Evolutionary conservation across 352 stramenopile species (phyloP).

Genomic region (Globisporangium cystogenes): DNA sequence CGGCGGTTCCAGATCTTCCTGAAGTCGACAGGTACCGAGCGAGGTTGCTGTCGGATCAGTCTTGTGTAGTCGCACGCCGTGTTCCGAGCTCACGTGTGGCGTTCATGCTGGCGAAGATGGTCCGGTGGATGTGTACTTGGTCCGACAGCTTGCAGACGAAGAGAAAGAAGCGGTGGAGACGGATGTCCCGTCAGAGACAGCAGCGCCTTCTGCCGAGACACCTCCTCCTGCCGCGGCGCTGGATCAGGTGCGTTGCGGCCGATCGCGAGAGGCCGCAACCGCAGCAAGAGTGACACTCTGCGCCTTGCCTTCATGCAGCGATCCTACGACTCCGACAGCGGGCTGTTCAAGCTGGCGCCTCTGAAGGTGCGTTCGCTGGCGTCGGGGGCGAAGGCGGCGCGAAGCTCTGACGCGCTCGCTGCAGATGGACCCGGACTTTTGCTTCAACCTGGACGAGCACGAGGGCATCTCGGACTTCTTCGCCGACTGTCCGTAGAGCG

Average conservation of each 20-base stretch:
- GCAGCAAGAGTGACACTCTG: neutral
- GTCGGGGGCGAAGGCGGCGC: too few relatives aligned
- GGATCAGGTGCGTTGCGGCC: conserved; percentile 39
- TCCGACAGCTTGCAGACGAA: conserved; percentile 51
- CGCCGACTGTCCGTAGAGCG: conserved; percentile 54
- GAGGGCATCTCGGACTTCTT: conserved; percentile 89
- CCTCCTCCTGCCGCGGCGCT: conserved; percentile 30
- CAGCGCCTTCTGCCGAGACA: conserved; percentile 14
- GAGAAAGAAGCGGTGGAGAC: conserved; percentile 18
- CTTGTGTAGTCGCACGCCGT: neutral
- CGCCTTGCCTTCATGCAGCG: conserved; percentile 21
- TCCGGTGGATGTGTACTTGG: conserved; percentile 89
- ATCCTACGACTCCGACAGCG: conserved; percentile 79
- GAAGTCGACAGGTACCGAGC: conserved; percentile 66
- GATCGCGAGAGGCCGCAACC: too few relatives aligned
- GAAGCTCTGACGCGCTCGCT: neutral
- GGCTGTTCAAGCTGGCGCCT: conserved; percentile 80
- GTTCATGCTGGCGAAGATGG: conserved; percentile 35
- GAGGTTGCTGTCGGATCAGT: too few relatives aligned
- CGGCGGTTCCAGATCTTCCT: conserved; percentile 94
- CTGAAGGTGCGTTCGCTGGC: conserved; percentile 49
- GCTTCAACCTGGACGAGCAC: conserved; percentile 84
- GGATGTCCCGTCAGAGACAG: neutral
- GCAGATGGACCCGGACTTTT: conserved; percentile 84
- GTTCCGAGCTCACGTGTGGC: neutral